These are phyloP conservation scores for Glycine soja DNA, from an alignment of 306 rosid species.

Conservation along the genomic window DNA sequence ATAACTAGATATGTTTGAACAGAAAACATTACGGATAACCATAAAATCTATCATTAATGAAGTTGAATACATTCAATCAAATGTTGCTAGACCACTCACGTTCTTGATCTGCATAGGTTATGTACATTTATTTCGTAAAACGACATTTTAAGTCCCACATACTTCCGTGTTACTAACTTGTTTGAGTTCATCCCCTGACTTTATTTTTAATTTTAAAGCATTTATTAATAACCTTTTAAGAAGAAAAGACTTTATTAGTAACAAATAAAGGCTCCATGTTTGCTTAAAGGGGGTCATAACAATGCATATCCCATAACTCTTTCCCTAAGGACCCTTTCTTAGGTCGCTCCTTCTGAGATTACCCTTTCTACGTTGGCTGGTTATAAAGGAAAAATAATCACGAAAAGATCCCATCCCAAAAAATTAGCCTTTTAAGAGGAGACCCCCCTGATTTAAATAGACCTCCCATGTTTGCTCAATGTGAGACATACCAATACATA, in stretches of 20 bases:
- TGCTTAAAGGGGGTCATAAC: not conserved
- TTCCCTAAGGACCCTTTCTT: not conserved
- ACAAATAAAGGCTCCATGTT: not conserved
- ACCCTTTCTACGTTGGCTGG: not conserved
- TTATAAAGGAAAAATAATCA: constrained; percentile 11
- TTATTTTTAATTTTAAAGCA: too few species aligned
- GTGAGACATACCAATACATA: not conserved
- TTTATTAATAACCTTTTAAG: not conserved
- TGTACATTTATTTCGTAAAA: not conserved
- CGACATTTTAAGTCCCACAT: not conserved
- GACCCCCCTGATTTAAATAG: not conserved
- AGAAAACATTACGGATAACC: not conserved
- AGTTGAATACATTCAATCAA: not conserved
- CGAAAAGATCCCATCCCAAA: constrained; percentile 21
- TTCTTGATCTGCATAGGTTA: constrained; percentile 8
- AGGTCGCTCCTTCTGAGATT: not conserved
- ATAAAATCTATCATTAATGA: not conserved
- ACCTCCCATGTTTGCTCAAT: not conserved
- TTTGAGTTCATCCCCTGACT: not conserved
- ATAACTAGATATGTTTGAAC: not conserved
- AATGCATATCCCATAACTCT: constrained; percentile 17
- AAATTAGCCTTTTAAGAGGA: not conserved
- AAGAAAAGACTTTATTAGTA: not conserved
- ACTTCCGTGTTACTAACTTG: not conserved
- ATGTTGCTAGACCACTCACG: not conserved